Percentiles rank a stretch among this genome's conserved stretches.
Conservation (phyloP, 345 rosid species). For the Bruguiera gymnorhiza region DNA sequence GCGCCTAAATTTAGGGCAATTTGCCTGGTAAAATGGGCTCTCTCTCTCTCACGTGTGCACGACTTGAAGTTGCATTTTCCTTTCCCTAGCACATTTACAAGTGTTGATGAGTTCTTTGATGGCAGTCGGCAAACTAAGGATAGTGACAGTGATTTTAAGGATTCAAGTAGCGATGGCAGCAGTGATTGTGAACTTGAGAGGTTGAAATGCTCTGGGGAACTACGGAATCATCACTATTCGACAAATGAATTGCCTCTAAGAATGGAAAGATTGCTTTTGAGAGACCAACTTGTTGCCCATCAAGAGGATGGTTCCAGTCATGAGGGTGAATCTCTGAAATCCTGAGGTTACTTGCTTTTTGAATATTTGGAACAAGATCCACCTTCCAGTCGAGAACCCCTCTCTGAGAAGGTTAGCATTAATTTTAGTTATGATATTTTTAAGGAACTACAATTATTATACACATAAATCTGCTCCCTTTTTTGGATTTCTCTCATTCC, state of each 20-base stretch:
- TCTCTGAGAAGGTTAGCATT: slow-evolving; percentile 23
- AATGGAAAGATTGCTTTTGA: slow-evolving; percentile 25
- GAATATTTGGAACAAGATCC: slow-evolving; percentile 28
- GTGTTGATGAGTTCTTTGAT: slow-evolving; percentile 5
- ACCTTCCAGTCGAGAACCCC: slow-evolving; percentile 29
- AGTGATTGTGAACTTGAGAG: slow-evolving; percentile 63
- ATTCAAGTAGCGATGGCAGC: slow-evolving; percentile 57
- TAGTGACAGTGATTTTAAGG: slow-evolving; percentile 32
- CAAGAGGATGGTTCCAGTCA: slow-evolving; percentile 27
- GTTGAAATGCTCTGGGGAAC: slow-evolving; percentile 30
- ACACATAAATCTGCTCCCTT: not conserved
- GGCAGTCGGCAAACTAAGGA: slow-evolving; percentile 25
- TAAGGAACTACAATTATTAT: not conserved
- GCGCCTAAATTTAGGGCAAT: too few species aligned
- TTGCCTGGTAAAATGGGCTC: too few species aligned
- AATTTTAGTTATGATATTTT: not conserved
- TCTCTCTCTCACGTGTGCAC: too few species aligned
- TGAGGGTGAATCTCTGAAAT: slow-evolving; percentile 22
- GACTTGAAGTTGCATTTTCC: not conserved
- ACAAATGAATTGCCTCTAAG: slow-evolving; percentile 18
- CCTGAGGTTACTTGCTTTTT: slow-evolving; percentile 18
- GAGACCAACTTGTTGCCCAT: slow-evolving; percentile 10
- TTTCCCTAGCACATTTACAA: not conserved
- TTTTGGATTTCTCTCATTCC: not conserved
- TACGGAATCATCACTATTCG: slow-evolving; percentile 17